Evolutionary conservation across 257 asterid species (phyloP).

Genomic region (Solanum peruvianum): DNA sequence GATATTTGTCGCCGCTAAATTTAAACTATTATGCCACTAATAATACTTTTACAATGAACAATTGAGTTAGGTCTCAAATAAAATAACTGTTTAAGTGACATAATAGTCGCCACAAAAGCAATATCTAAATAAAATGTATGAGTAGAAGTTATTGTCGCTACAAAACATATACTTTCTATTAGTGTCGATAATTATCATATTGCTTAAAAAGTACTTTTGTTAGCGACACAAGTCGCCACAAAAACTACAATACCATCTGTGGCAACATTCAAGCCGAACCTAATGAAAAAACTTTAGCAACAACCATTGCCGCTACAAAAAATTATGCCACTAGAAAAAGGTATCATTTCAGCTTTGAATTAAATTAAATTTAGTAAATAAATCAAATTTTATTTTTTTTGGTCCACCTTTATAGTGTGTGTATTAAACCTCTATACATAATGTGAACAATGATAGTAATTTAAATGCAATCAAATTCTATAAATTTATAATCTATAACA

Average conservation of each 20-base stretch:
- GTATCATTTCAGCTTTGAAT: too few relatives aligned
- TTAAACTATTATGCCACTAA: neutral
- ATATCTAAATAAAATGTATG: too few relatives aligned
- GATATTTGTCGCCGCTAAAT: too few relatives aligned
- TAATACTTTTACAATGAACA: neutral
- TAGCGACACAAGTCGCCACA: too few relatives aligned
- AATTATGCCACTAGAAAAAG: neutral
- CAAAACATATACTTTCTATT: too few relatives aligned
- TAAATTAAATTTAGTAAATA: too few relatives aligned
- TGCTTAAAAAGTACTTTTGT: too few relatives aligned
- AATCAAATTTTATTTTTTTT: too few relatives aligned
- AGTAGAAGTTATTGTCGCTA: too few relatives aligned
- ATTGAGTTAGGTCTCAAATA: neutral
- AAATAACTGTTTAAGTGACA: neutral
- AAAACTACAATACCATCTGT: neutral
- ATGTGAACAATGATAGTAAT: neutral
- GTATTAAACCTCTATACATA: neutral
- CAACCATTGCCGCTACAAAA: neutral
- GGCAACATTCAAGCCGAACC: neutral
- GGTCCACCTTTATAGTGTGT: neutral
- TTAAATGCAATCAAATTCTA: neutral
- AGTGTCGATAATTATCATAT: too few relatives aligned
- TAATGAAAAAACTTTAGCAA: neutral
- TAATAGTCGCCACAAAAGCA: too few relatives aligned
- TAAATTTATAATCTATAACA: too few relatives aligned